Evolutionary conservation across 2,329 filamentous ascomycete genomes (phyloP), one percentile per base, ranked within the genome.

Genomic region (Pseudogymnoascus sp.): DNA sequence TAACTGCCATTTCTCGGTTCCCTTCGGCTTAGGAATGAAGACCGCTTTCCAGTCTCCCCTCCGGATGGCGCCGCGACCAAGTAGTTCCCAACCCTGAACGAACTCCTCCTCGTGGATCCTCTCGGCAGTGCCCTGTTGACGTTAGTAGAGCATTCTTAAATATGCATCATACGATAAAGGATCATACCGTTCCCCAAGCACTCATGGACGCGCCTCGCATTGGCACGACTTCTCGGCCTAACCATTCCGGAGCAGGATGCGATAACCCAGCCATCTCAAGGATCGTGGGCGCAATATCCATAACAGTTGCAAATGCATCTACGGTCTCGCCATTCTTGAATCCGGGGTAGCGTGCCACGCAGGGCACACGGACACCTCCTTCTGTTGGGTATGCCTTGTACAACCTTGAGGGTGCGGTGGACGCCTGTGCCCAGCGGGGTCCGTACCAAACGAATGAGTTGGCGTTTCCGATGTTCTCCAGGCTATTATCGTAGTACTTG

Each of bases 41-140:
- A 83, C 78, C 4, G 82, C 82, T 70, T 84, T 85, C 77, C 79
- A 85, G 67, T 82, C 77, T 6, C 79, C 81, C 62, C 79, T 80
- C 47, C 82, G 80, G 23, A 84, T 77, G 0, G 83, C 83, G 2
- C 66, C 67, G 3, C 78, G 77, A 0, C 80, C 79, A 66, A 79
- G 83, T 0, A 79, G 80, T 65, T 85, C 81, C 81, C 82, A 84
- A 21, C 82, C 82, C 60, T 79, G 77, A 63, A 83, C 78, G 66
- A 80, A 79, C 64, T 82, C 78, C 37, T 77, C 72, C 1, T 76
- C 76, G 67, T 84, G 80, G 40, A 83, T 77, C 1, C 75, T 71
- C 1, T 56, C 25, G 3, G 47, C 25, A 3, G 47, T 18, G 1
- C 72, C 69, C 74, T 72, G 62, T 72, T 71, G 28, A 73, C 70